phyloP scores from a whole-genome alignment of 179 eudicot species.

The Corrigiola litoralis region DNA sequence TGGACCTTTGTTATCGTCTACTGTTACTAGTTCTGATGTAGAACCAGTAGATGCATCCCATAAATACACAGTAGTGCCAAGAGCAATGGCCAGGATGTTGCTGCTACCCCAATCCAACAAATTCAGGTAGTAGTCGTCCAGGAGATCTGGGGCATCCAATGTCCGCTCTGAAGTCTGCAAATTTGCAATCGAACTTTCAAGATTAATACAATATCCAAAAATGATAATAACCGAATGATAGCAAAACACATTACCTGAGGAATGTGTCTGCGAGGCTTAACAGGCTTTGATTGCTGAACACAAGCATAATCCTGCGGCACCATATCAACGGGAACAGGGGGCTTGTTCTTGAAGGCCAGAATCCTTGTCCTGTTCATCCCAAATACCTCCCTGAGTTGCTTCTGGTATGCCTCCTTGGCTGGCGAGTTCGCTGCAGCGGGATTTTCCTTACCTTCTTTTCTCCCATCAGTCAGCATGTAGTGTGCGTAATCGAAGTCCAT shows the following conservation, averaged over 20 bases:
- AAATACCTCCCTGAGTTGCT: constrained; percentile 64
- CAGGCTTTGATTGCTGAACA: constrained; percentile 47
- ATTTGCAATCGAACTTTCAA: background rate
- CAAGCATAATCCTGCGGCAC: constrained; percentile 34
- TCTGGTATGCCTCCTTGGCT: constrained; percentile 70
- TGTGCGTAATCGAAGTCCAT: constrained; percentile 85
- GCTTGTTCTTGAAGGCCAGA: constrained; percentile 84
- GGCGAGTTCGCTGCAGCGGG: constrained; percentile 57
- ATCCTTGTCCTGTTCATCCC: constrained; percentile 82
- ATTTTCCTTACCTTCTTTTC: constrained; percentile 71
- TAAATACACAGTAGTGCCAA: constrained; percentile 36
- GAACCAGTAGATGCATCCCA: constrained; percentile 53
- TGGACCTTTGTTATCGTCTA: constrained; percentile 51
- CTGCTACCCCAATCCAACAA: constrained; percentile 81
- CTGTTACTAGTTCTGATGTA: constrained; percentile 38
- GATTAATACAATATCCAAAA: constrained; percentile 2
- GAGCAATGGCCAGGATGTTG: constrained; percentile 73
- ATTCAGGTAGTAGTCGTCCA: constrained; percentile 79
- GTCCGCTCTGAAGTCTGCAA: constrained; percentile 82
- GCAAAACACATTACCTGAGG: constrained; percentile 44
- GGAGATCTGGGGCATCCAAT: constrained; percentile 76
- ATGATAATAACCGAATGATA: background rate
- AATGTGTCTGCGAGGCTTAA: constrained; percentile 58
- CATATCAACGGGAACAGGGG: constrained; percentile 52
- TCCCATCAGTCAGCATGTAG: constrained; percentile 70